These are phyloP conservation scores for Rhizopus microsporus DNA, from an alignment of 371 early-diverging fungal genomes.

Conservation along the genomic window DNA sequence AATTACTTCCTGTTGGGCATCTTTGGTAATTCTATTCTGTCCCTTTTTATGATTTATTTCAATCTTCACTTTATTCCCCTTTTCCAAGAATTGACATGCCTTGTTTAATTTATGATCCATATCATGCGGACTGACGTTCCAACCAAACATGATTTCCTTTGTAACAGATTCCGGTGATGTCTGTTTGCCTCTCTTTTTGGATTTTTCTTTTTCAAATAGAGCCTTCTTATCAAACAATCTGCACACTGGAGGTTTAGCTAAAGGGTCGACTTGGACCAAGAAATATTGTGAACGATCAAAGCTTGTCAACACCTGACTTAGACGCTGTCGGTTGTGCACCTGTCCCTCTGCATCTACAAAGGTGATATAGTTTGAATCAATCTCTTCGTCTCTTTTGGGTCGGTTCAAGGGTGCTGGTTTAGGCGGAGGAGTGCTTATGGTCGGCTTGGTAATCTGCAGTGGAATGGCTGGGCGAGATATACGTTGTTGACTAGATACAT, in stretches of 20 bases:
- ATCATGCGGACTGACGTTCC: conserved; percentile 61
- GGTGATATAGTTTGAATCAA: conserved; percentile 49
- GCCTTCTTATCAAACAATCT: conserved; percentile 57
- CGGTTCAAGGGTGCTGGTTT: conserved; percentile 24
- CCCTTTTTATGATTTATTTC: conserved; percentile 59
- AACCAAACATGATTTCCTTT: conserved; percentile 61
- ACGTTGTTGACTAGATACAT: too few relatives aligned
- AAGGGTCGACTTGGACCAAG: conserved; percentile 55
- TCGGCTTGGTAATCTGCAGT: too few relatives aligned
- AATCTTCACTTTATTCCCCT: conserved; percentile 59
- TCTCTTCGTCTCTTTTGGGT: conserved; percentile 60
- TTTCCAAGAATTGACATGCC: conserved; percentile 56
- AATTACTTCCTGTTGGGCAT: conserved; percentile 28
- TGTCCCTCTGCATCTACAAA: conserved; percentile 51
- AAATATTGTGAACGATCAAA: conserved; percentile 54
- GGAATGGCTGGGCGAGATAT: too few relatives aligned
- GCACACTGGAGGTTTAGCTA: conserved; percentile 54
- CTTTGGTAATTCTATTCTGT: conserved; percentile 27
- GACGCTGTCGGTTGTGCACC: conserved; percentile 32
- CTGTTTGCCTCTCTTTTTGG: conserved; percentile 48
- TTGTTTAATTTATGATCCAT: conserved; percentile 58
- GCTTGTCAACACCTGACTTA: conserved; percentile 32
- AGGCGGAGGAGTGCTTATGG: too few relatives aligned
- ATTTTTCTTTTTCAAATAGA: conserved; percentile 55
- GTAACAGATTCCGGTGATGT: conserved; percentile 41